phyloP scores from a whole-genome alignment of 2,329 filamentous ascomycete genomes.

The Fulvia fulva region DNA sequence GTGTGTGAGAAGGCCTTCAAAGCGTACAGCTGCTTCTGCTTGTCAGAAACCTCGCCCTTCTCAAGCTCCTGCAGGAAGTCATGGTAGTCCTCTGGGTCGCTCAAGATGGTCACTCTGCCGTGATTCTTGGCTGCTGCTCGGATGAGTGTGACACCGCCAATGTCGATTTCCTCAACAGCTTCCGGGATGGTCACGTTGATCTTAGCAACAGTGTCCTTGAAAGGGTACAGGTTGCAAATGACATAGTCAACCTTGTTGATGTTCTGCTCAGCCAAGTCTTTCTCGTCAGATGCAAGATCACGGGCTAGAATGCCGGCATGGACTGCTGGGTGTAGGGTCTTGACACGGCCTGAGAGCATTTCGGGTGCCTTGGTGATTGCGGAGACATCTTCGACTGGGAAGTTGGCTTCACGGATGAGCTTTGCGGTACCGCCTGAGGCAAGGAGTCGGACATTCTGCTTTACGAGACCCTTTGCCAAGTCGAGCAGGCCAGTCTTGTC shows the following conservation, averaged over 20 bases:
- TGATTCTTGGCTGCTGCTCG: conserved; percentile 98
- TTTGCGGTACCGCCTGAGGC: conserved; percentile 93
- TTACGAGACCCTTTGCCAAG: conserved; percentile 81
- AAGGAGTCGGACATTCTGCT: conserved; percentile 86
- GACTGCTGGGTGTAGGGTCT: conserved; percentile 87
- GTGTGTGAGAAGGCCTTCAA: conserved; percentile 99
- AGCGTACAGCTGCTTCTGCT: conserved; percentile 81
- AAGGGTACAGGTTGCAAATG: conserved; percentile 96
- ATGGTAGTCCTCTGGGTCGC: conserved; percentile 87
- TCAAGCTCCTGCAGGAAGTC: conserved; percentile 90
- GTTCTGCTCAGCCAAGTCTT: conserved; percentile 91
- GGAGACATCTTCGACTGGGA: conserved; percentile 94
- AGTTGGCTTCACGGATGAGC: conserved; percentile 94
- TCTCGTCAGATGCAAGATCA: conserved; percentile 90
- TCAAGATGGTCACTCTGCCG: conserved; percentile 88
- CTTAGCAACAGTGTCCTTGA: conserved; percentile 97
- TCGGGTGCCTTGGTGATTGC: conserved; percentile 93
- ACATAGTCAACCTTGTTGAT: conserved; percentile 94
- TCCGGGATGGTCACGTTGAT: conserved; percentile 95
- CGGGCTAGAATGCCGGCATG: conserved; percentile 82
- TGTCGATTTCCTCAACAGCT: conserved; percentile 98
- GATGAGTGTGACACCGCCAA: conserved; percentile 93
- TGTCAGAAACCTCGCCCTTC: conserved; percentile 77
- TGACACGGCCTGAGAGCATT: conserved; percentile 88
- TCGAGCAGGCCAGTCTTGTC: conserved; percentile 96